A percentile compares a stretch with the other conserved stretches of the same genome.
phyloP scores from a whole-genome alignment of 441 rosid species.

The Populus trichocarpa region DNA sequence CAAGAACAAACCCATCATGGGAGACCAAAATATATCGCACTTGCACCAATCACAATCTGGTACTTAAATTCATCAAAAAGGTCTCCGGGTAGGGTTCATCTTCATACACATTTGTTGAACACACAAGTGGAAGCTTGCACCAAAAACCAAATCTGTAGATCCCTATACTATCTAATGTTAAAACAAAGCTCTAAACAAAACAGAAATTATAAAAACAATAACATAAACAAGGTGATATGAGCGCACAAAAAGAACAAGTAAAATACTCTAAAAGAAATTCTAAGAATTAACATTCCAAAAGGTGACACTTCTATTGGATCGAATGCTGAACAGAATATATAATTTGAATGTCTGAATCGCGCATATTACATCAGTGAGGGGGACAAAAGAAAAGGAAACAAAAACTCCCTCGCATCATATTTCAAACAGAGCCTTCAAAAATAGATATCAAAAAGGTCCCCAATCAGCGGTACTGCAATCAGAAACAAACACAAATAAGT shows the following conservation, averaged over 20 bases:
- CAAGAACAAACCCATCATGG: too few species aligned
- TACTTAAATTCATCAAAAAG: too few species aligned
- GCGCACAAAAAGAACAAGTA: neutral
- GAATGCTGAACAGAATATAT: neutral
- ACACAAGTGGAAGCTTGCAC: neutral
- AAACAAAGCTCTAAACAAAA: neutral
- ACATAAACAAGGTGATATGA: neutral
- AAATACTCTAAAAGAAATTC: neutral
- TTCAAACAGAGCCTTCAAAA: neutral
- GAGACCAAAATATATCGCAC: too few species aligned
- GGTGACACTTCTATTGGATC: neutral
- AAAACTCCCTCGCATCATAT: neutral
- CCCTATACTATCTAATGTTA: neutral
- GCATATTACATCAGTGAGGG: neutral
- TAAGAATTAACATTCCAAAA: neutral
- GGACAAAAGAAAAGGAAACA: neutral
- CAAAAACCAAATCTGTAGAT: neutral
- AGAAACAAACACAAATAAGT: neutral
- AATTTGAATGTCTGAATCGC: neutral
- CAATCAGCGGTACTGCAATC: conserved; percentile 32
- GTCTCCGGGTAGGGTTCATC: neutral
- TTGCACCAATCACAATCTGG: too few species aligned
- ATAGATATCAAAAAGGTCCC: neutral
- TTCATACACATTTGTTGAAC: neutral
- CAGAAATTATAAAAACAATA: too few species aligned